These are phyloP conservation scores for Cardamine resedifolia DNA, from an alignment of 345 rosid genomes.

Conservation along the genomic window DNA sequence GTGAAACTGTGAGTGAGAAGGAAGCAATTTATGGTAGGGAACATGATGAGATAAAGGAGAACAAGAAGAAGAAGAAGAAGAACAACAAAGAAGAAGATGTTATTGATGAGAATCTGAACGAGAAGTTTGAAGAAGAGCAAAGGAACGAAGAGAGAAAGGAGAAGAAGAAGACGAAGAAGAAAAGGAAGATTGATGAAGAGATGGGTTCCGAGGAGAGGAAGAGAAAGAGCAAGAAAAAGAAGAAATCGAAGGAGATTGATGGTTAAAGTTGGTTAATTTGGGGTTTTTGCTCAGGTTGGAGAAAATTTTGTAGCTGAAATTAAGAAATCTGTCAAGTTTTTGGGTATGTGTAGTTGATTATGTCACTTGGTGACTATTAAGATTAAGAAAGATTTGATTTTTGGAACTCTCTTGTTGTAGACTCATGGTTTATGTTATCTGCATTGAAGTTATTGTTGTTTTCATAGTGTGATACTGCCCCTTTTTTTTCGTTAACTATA, in stretches of 20 bases:
- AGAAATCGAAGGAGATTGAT: constrained; percentile 30
- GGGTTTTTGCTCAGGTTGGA: constrained; percentile 18
- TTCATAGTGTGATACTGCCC: constrained; percentile 1
- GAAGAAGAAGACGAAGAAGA: constrained; percentile 23
- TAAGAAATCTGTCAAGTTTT: not conserved
- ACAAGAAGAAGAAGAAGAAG: not conserved
- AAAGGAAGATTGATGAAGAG: too few relatives aligned
- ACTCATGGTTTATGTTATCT: not conserved
- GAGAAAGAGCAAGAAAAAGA: constrained; percentile 48
- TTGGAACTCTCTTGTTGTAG: constrained; percentile 30
- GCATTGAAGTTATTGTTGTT: constrained; percentile 22
- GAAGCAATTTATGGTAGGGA: not conserved
- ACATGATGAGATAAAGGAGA: constrained; percentile 6
- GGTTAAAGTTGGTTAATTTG: constrained; percentile 23
- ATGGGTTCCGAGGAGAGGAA: too few relatives aligned
- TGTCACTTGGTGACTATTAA: constrained; percentile 17
- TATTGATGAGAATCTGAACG: not conserved
- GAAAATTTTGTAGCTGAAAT: constrained; percentile 10
- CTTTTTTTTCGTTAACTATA: not conserved
- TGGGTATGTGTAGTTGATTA: not conserved
- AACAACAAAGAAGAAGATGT: constrained; percentile 11
- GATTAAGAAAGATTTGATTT: constrained; percentile 19
- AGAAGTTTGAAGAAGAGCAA: constrained; percentile 20
- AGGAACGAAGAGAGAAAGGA: constrained; percentile 12
- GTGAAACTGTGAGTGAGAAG: constrained; percentile 21